Evolutionary conservation across 106 monocot species (phyloP), one percentile per base, ranked within the genome.

Genomic region (Dendrobium nobile): DNA sequence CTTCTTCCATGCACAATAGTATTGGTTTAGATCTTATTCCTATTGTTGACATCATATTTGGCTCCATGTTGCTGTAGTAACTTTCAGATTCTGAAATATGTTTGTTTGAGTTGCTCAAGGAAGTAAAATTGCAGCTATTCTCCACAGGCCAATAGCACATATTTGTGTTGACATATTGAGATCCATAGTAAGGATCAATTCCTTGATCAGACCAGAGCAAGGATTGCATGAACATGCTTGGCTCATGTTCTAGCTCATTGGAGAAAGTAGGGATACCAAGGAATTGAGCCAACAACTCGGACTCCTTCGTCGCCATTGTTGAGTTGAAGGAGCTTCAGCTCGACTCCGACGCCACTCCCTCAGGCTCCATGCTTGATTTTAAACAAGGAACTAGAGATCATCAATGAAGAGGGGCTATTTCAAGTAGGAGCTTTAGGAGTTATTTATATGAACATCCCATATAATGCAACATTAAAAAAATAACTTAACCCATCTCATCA

Each of bases 261-360:
- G 79, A 58, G 47, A 80, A 73, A 41, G 79, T 41, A 42, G 68
- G 54, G 42, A 55, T 67, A 72, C 82, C 82, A 47, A 84, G 76
- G 81, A 86, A 42, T 41, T 86, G 89, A 8, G 86, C 79, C 82
- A 89, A 79, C 19, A 82, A 31, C 72, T 89, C 89, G 40, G 86
- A 86, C 67, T 86, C 86, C 40, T 87, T 83, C 3, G 72, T 41
- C 26, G 77, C 40, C 68, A 77, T 67, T 58, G 68, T n/a, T 1
- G 83, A 47, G 82, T 84, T 75, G 20, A 81, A 77, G 0, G 84
- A 79, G 41, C 72, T 79, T 86, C 86, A 86, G 72, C 45, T 82
- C 31, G 82, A 70, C 61, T 85, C 82, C 16, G 83, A 75, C 31
- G 72, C 67, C 54, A 47, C 77, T 59, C 80, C 80, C 33, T 68